Base-by-base conservation (phyloP, 2,329 filamentous ascomycete genomes). In the Hawksworthiomyces lignivorus region DNA sequence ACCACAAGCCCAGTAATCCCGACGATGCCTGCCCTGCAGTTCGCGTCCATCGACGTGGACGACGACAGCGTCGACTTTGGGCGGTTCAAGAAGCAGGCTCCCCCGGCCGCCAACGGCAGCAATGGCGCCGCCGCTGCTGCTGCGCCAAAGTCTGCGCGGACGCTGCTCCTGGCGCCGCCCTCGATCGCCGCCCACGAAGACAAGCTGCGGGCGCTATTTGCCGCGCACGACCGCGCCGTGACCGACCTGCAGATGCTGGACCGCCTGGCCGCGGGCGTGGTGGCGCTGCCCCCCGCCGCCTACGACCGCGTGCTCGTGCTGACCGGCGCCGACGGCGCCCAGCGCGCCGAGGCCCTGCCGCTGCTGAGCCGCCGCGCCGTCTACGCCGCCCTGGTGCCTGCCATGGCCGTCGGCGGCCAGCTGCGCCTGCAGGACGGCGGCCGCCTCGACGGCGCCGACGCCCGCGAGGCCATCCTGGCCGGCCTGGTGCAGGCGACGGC, bases 241-340 rank as follows among this genome's bases (percentile, higher is more conserved):
- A 90, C 88, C 48, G 92, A 98, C 59, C 73, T 98, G 40, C 92
- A 97, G 63, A 98, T 98, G 92, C 84, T 98, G 48, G 92, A 98
- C 67, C 87, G 92, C 39, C 76, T 98, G 30, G 80, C 85, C 2
- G 77, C 85, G 27, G 87, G 87, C 48, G 72, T 95, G 28, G 86
- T 92, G 44, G 70, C 80, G 7, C 79, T 98, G 0, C 84, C 89
- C 1, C 53, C 75, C 41, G 68, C 77, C 36, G 84, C 85, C 41
- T 98, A 98, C 69, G 86, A 94, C 60, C 65, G 84, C 32, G 76
- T 97, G 32, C 75, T 96, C 36, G 74, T 98, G 41, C 80, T 97
- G 48, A 83, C 85, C 49, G 87, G 89, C 61, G 73, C 81, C 44
- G 80, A 87, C 56, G 80, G 80, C 50, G 32, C 41, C 6, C 71